Conservation (phyloP, 1,284 basidiomycete species). For the Vanrija sp. region DNA sequence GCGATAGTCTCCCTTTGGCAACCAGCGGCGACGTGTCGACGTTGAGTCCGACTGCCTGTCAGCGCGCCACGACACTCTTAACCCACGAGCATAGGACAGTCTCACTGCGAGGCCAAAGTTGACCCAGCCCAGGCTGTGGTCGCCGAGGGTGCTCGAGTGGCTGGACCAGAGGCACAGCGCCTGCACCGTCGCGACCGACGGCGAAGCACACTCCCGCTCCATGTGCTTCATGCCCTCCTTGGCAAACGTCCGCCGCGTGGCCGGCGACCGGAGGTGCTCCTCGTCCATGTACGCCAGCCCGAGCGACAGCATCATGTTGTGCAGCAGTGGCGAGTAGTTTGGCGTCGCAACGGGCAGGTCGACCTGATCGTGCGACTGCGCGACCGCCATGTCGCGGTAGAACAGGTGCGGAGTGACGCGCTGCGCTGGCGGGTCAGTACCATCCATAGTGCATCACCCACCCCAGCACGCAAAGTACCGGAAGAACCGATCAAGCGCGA, state of each 20-base stretch:
- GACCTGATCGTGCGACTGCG: conserved; percentile 41
- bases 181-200: conserved; percentile 59
- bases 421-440: conserved; percentile 9
- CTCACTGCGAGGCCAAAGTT: conserved; percentile 23
- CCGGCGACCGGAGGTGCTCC: conserved; percentile 51
- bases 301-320: conserved; percentile 62
- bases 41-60: conserved; percentile 24
- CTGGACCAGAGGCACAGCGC: conserved; percentile 59
- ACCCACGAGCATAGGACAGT: conserved; percentile 25
- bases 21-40: conserved; percentile 20
- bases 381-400: conserved; percentile 18
- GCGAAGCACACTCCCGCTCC: conserved; percentile 58
- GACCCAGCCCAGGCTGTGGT: conserved; percentile 30
- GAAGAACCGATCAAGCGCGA: conserved; percentile 29
- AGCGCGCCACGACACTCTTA: too few species aligned
- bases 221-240: conserved; percentile 57
- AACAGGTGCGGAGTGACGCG: conserved; percentile 17
- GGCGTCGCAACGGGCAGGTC: conserved; percentile 43
- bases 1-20: conserved; percentile 13
- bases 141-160: conserved; percentile 54
- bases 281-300: conserved; percentile 60
- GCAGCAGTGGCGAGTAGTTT: conserved; percentile 66
- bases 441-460: neutral
- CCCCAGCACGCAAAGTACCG: conserved; percentile 29
- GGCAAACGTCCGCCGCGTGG: conserved; percentile 55